These are phyloP conservation scores for Microbotryomycetes sp. DNA, from an alignment of 1,284 basidiomycete genomes.

Conservation along the genomic window DNA sequence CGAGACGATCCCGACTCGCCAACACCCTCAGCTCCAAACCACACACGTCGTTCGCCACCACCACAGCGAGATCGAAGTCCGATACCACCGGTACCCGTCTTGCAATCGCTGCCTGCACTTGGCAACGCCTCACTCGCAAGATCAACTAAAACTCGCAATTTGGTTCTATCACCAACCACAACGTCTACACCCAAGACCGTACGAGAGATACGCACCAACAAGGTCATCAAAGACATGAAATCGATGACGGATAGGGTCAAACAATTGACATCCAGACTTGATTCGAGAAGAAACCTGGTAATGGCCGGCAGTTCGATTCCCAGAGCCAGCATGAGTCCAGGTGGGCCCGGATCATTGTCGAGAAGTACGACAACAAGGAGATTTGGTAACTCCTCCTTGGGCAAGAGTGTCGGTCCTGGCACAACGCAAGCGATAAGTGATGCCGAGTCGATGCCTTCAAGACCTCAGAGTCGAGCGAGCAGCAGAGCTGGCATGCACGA, in stretches of 20 bases:
- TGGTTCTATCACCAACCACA: not conserved
- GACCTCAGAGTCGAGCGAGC: not conserved
- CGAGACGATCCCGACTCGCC: not conserved
- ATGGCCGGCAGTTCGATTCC: conserved; percentile 25
- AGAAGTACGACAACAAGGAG: conserved; percentile 11
- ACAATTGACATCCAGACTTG: conserved; percentile 26
- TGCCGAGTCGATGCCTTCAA: not conserved
- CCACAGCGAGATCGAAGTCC: not conserved
- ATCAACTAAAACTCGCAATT: not conserved
- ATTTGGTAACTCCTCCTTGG: not conserved
- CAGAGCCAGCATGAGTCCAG: conserved; percentile 10
- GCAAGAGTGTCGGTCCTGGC: not conserved
- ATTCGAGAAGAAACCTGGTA: conserved; percentile 16
- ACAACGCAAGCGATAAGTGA: not conserved
- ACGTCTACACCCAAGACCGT: conserved; percentile 9
- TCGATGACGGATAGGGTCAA: conserved; percentile 30
- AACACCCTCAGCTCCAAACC: not conserved
- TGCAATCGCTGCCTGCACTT: not conserved
- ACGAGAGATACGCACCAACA: conserved; percentile 13
- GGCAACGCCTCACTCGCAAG: not conserved
- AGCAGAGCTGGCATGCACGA: not conserved
- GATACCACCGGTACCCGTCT: not conserved
- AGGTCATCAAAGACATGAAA: conserved; percentile 33
- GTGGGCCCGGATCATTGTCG: not conserved
- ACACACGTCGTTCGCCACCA: not conserved